Conservation (phyloP, 208 protist species). For the Naegleria fowleri region DNA sequence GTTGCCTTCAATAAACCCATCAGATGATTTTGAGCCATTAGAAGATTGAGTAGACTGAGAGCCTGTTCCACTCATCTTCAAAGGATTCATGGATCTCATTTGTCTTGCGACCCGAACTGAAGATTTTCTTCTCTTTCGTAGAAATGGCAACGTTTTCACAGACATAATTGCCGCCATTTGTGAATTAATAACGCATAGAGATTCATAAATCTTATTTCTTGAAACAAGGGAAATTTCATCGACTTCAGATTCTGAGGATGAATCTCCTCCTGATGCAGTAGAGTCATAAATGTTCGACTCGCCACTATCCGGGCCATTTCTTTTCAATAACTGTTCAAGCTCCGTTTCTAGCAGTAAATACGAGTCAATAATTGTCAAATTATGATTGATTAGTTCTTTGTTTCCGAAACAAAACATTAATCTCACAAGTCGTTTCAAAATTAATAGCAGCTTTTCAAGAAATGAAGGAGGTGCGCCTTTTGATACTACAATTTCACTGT, state of each 20-base stretch:
- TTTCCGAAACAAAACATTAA: constrained; percentile 11
- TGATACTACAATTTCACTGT: neutral
- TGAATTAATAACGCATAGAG: neutral
- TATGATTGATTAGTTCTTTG: constrained; percentile 6
- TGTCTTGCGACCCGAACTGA: neutral
- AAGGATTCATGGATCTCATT: neutral
- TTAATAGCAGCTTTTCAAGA: neutral
- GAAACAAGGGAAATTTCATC: neutral
- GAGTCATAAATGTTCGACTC: neutral
- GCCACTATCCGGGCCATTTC: neutral
- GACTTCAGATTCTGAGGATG: neutral
- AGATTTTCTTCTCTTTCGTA: neutral
- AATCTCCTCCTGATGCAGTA: neutral
- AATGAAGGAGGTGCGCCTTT: neutral
- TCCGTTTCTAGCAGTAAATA: neutral
- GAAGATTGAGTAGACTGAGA: neutral
- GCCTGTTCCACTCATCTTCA: neutral
- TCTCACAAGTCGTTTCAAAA: neutral
- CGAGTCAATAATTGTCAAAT: neutral
- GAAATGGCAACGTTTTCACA: constrained; percentile 10
- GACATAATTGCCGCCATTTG: neutral
- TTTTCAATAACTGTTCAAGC: constrained; percentile 8
- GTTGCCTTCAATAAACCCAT: neutral
- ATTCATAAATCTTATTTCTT: constrained; percentile 25
- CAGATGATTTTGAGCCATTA: neutral